Evolutionary conservation across 208 protist species (phyloP), one percentile per base, ranked within the genome.

Genomic region (Trypanosoma caninum): DNA sequence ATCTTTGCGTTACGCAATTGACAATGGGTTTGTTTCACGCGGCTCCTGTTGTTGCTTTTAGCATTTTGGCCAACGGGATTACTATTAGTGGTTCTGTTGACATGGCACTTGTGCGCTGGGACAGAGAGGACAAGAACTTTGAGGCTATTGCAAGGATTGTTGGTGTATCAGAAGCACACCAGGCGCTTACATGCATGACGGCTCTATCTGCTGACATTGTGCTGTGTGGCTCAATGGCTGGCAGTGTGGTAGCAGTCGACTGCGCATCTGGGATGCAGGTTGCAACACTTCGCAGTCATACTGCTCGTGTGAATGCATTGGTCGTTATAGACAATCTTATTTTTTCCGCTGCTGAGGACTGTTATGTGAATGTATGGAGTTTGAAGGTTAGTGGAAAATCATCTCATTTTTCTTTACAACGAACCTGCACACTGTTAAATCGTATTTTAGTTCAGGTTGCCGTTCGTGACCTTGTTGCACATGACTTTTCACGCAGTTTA

Each of bases 321-420:
- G 65, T 69, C 14, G 77, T 89, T 3, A 59, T 91, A 20, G 64
- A 72, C 11, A 76, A 84, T 42, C 28, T 86, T 6, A 62, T 94
- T 47, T 96, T 96, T 64, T 89, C 87, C 25, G 73, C 85, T 1
- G 44, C 87, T 1, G 79, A 93, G 42, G 91, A 96, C 54, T 18
- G 52, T 56, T 75, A 61, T 22, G 78, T 96, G 47, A 76, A 74
- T 40, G 72, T 91, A 27, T 96, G 87, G 89, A 78, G 47, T 56
- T 35, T 62, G 59, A 63, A 48, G 5, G 16, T 18, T 14, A 69
- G 69, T 40, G 38, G 35, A 13, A 9, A 0, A 37, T 30, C 13
- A 18, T 18, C 34, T 3, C 41, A 25, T n/a, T 4, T 56, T 7
- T 52, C 31, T 2, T 58, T 66, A 25, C 60, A 73, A 25, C 18